Conservation (phyloP, 192 early-diverging fungal genomes). For the Linnemannia hyalina region DNA sequence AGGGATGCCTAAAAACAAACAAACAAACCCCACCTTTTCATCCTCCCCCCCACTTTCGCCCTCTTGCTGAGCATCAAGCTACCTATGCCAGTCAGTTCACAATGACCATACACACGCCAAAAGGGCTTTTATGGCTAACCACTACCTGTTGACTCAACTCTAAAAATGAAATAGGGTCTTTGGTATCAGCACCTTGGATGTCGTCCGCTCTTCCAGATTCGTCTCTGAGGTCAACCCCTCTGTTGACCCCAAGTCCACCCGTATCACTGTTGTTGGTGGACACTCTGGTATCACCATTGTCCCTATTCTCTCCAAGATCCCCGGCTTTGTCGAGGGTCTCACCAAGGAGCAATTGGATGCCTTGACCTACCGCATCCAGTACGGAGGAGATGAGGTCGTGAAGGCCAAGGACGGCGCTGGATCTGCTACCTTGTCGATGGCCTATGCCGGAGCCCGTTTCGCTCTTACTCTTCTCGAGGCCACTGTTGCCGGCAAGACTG, state of each 20-base stretch:
- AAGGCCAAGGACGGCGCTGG: slow-evolving; percentile 98
- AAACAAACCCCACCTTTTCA: slow-evolving; percentile 7
- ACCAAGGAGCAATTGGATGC: slow-evolving; percentile 89
- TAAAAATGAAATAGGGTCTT: slow-evolving; percentile 80
- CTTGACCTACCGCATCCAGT: slow-evolving; percentile 97
- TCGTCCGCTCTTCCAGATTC: slow-evolving; percentile 97
- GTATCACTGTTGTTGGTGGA: slow-evolving; percentile 93
- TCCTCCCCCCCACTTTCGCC: neutral
- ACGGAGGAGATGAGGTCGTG: slow-evolving; percentile 99
- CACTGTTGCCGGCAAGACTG: slow-evolving; percentile 79
- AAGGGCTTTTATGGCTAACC: neutral
- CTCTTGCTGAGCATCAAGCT: slow-evolving; percentile 33
- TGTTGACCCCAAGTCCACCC: slow-evolving; percentile 75
- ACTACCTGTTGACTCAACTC: neutral
- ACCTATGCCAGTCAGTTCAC: neutral
- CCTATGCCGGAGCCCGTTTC: slow-evolving; percentile 91
- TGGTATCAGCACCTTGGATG: slow-evolving; percentile 97
- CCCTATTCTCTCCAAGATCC: slow-evolving; percentile 90
- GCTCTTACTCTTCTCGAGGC: slow-evolving; percentile 90
- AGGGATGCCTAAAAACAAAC: slow-evolving; percentile 1
- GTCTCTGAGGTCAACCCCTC: slow-evolving; percentile 83
- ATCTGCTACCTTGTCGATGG: slow-evolving; percentile 93
- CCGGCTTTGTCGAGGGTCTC: slow-evolving; percentile 69
- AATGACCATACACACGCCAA: neutral
- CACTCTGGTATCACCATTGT: slow-evolving; percentile 98